Conservation (phyloP, 768 basidiomycete species). For the Mycena capillaripes region DNA sequence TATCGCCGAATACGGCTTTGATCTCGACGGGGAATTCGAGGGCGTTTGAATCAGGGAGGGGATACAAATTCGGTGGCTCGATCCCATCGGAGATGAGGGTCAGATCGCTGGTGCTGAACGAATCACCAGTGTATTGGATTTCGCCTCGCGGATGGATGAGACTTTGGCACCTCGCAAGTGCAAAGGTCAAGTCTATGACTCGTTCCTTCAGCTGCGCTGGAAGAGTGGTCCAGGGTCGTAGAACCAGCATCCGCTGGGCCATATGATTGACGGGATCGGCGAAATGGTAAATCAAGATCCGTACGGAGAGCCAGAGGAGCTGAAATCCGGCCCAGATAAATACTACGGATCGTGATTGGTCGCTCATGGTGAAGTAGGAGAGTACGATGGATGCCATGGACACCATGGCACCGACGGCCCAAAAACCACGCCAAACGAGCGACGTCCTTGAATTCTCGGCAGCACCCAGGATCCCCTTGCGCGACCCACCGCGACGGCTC, state of each 20-base stretch:
- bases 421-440: constrained; percentile 41
- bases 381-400: constrained; percentile 36
- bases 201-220: constrained; percentile 33
- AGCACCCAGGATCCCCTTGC: constrained; percentile 42
- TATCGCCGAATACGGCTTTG: constrained; percentile 43
- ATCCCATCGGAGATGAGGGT: not conserved
- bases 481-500: constrained; percentile 35
- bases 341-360: constrained; percentile 27
- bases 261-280: constrained; percentile 26
- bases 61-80: constrained; percentile 9
- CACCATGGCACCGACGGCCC: constrained; percentile 41
- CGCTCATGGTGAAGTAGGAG: constrained; percentile 39
- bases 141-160: constrained; percentile 38
- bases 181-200: constrained; percentile 35
- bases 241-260: constrained; percentile 22
- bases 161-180: constrained; percentile 30
- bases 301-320: constrained; percentile 40
- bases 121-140: constrained; percentile 33
- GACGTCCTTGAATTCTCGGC: no score
- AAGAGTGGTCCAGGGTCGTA: constrained; percentile 24
- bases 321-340: constrained; percentile 43
- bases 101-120: not conserved
- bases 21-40: constrained; percentile 27
- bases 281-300: constrained; percentile 40
- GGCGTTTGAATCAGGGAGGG: constrained; percentile 1